Percentiles rank a stretch among this genome's conserved stretches.
These are phyloP conservation scores for Lachancea cidri DNA, from an alignment of 805 yeast genomes.

Conservation along the genomic window DNA sequence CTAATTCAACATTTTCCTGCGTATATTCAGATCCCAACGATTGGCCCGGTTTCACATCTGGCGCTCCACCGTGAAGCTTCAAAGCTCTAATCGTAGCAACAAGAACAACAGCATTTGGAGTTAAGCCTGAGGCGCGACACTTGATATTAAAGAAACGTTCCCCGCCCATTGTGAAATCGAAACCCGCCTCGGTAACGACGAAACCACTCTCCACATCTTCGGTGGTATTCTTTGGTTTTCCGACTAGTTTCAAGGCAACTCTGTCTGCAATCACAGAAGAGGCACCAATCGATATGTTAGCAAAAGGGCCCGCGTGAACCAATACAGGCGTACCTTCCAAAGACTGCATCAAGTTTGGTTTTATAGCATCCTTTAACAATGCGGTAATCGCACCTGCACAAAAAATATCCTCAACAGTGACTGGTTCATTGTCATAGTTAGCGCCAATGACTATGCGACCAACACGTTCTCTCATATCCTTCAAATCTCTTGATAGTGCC, in stretches of 20 bases:
- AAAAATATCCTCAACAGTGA: constrained; percentile 92
- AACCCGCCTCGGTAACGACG: constrained; percentile 97
- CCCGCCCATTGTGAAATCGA: constrained; percentile 99
- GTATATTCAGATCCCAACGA: constrained; percentile 77
- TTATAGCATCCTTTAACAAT: constrained; percentile 88
- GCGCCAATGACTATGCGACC: constrained; percentile 90
- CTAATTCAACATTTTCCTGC: constrained; percentile 73
- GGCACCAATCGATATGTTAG: constrained; percentile 95
- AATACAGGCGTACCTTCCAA: constrained; percentile 96
- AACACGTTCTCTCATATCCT: constrained; percentile 81
- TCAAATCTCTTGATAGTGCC: constrained; percentile 72
- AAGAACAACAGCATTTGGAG: constrained; percentile 86
- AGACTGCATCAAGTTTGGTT: constrained; percentile 96
- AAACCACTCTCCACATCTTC: constrained; percentile 57
- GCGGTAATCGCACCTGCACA: constrained; percentile 96
- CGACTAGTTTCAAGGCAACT: constrained; percentile 86
- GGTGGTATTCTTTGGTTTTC: constrained; percentile 42
- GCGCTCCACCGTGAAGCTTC: constrained; percentile 95
- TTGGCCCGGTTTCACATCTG: constrained; percentile 92
- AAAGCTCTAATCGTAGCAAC: constrained; percentile 97
- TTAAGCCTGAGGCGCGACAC: constrained; percentile 84
- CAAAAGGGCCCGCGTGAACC: constrained; percentile 98
- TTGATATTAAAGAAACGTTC: constrained; percentile 95
- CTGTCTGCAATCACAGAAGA: constrained; percentile 91
- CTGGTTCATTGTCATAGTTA: constrained; percentile 65